A percentile compares a stretch with the other conserved stretches of the same genome.
Conservation (phyloP, 2,329 filamentous ascomycete species). For the Hirsutella thompsonii region DNA sequence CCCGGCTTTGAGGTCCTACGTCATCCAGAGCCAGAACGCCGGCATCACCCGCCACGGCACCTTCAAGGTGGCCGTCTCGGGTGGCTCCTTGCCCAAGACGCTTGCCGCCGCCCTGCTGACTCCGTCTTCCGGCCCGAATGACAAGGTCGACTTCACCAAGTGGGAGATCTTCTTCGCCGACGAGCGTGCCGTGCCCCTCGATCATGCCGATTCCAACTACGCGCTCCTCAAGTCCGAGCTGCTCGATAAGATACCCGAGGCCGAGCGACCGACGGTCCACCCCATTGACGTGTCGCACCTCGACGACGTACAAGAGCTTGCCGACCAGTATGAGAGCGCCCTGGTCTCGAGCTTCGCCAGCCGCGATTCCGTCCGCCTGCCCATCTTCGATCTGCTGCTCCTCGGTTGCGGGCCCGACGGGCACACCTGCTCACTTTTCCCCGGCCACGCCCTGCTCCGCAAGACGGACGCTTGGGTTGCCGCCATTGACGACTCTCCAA, state of each 20-base stretch:
- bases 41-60: conserved; percentile 67
- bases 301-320: conserved; percentile 78
- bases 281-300: conserved; percentile 56
- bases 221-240: conserved; percentile 75
- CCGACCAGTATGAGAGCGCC: conserved; percentile 83
- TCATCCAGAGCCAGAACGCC: conserved; percentile 69
- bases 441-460: conserved; percentile 72
- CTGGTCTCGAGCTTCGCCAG: conserved; percentile 79
- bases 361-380: conserved; percentile 85
- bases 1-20: conserved; percentile 63
- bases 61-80: conserved; percentile 89
- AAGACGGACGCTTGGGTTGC: conserved; percentile 88
- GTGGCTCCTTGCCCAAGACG: conserved; percentile 80
- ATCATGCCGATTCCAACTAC: conserved; percentile 93
- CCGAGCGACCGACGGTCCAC: conserved; percentile 57
- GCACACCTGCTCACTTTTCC: conserved; percentile 95
- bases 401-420: conserved; percentile 92
- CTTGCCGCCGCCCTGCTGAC: conserved; percentile 74
- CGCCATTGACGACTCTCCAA: conserved; percentile 83
- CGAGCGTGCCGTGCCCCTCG: conserved; percentile 84
- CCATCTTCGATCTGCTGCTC: conserved; percentile 87
- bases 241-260: conserved; percentile 71
- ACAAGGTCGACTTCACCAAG: conserved; percentile 62
- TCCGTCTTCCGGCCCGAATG: conserved; percentile 34
- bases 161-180: conserved; percentile 99